Base-by-base conservation (phyloP, 2,329 filamentous ascomycete species). In the Drechslerella coelobrocha region DNA sequence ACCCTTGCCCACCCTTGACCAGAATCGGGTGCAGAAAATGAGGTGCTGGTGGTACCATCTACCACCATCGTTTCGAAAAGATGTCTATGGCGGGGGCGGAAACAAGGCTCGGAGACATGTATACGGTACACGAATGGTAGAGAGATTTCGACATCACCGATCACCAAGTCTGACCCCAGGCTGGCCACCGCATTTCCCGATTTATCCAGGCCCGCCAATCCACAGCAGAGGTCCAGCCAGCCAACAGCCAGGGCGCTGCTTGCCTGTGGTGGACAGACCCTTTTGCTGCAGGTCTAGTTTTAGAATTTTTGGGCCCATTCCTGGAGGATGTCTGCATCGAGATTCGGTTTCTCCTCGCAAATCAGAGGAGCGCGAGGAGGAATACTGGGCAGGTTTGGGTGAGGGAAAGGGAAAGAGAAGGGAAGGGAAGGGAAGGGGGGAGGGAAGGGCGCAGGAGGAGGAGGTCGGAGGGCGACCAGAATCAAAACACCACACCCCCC, bases 311-410 rank as follows among this genome's bases (percentile, higher is more conserved):
- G 74, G 68, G 27, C 27, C 66, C 24, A 72, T 61, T 39, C 48
- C 69, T 37, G 61, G 53, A 50, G 27, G 54, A 34, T 74, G 48
- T 43, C 74, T 17, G 37, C 61, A 60, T 74, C 75, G 19, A 76
- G 63, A 21, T 73, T 57, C 47, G 59, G 41, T 23, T 59, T 29
- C 57, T 50, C 51, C 53, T 53, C 9, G 37, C 37, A 41, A 41
- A 17, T 17, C 37, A 53, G 51, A 62, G 14, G 17, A n/a, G 31
- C 2, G 50, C 4, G 52, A 3, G 21, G 17, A 39, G 23, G 17
- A 19, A 27, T 17, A 24, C 6, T 6, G 26, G 39, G 9, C 8
- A 26, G 23, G 21, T 19, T 23, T 9, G 27, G 60, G 19, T 37
- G 17, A n/a, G 24, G 55, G 55, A n/a, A 8, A 14, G 41, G 31